Conservation (phyloP, 1,284 basidiomycete genomes). For the Tremellales sp. region DNA sequence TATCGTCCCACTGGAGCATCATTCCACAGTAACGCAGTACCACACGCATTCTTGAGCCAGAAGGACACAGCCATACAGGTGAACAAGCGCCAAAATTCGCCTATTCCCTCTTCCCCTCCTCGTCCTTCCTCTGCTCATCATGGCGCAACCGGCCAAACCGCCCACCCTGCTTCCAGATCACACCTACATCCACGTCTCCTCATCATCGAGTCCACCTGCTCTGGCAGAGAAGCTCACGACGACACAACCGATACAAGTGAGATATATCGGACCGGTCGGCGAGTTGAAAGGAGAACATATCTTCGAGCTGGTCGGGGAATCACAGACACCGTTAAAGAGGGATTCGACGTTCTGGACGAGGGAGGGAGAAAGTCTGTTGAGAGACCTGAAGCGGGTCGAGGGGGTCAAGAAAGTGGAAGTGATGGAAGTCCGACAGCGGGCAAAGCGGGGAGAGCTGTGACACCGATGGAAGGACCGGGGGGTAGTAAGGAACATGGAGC, state of each 20-base stretch:
- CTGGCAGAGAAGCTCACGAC: not conserved
- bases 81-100: conserved; percentile 1
- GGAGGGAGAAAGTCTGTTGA: conserved; percentile 12
- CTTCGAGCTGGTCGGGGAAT: conserved; percentile 25
- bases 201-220: conserved; percentile 12
- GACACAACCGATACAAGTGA: conserved; percentile 8
- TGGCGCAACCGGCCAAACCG: conserved; percentile 19
- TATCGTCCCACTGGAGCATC: too few relatives aligned
- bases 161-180: conserved; percentile 26
- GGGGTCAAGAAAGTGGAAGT: conserved; percentile 33
- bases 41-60: too few relatives aligned
- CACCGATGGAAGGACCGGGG: too few relatives aligned
- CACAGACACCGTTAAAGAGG: conserved; percentile 10
- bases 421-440: conserved; percentile 31
- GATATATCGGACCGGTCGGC: conserved; percentile 38
- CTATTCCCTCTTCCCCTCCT: conserved; percentile 1
- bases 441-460: conserved; percentile 39
- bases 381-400: conserved; percentile 19
- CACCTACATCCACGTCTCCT: conserved; percentile 38
- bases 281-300: conserved; percentile 44
- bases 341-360: conserved; percentile 11
- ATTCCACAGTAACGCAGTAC: too few relatives aligned
- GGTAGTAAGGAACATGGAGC: too few relatives aligned
- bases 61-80: not conserved
- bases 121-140: conserved; percentile 3